These are phyloP conservation scores for Quercus lobata DNA, from an alignment of 331 rosid species.

Conservation along the genomic window DNA sequence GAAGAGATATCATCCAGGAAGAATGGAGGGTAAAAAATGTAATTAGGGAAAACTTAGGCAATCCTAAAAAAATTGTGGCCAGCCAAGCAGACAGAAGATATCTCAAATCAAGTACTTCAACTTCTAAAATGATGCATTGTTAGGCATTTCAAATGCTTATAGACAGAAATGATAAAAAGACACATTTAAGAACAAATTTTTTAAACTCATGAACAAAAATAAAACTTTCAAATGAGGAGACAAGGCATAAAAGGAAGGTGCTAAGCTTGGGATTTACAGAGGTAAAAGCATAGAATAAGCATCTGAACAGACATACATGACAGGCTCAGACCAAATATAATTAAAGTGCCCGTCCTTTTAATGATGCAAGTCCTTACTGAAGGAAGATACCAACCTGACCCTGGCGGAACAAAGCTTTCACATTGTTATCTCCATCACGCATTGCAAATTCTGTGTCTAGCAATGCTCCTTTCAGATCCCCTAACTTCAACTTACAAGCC, in stretches of 20 bases:
- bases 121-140: not conserved
- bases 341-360: not conserved
- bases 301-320: not conserved
- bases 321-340: not conserved
- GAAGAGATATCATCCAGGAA: not conserved
- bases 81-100: not conserved
- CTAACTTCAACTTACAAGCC: conserved; percentile 93
- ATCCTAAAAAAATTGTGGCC: not conserved
- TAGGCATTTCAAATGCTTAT: not conserved
- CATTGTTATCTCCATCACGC: conserved; percentile 89
- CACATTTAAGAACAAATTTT: not conserved
- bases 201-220: no score
- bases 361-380: conserved; percentile 3
- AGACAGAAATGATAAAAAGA: not conserved
- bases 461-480: conserved; percentile 87
- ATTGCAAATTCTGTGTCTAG: conserved; percentile 91
- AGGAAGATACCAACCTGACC: conserved; percentile 77
- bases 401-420: conserved; percentile 91
- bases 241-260: not conserved
- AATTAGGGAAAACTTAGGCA: not conserved
- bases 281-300: not conserved
- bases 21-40: not conserved
- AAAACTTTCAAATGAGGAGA: not conserved
- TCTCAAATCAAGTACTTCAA: not conserved
- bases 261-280: not conserved